These are phyloP conservation scores for Madurella mycetomatis DNA, from an alignment of 2,329 filamentous ascomycete genomes.

Conservation along the genomic window DNA sequence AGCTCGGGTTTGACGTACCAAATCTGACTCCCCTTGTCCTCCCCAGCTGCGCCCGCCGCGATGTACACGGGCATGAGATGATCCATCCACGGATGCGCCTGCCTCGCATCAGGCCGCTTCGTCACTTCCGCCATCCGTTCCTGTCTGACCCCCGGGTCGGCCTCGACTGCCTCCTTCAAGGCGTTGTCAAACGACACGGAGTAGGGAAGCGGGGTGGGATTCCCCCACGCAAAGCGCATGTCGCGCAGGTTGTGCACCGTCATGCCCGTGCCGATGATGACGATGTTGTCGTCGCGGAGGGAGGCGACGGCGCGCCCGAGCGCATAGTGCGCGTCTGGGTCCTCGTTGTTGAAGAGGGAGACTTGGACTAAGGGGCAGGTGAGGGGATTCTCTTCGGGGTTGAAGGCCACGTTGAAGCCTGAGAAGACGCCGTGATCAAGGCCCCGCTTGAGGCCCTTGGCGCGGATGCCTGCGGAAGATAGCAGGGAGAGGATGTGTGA, in stretches of 20 bases:
- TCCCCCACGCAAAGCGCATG: slow-evolving; percentile 41
- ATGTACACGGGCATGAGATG: slow-evolving; percentile 48
- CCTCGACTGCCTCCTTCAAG: slow-evolving; percentile 59
- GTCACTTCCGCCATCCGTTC: slow-evolving; percentile 37
- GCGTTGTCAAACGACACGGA: slow-evolving; percentile 62
- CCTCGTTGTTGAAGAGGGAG: slow-evolving; percentile 61
- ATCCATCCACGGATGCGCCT: slow-evolving; percentile 47
- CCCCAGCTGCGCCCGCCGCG: slow-evolving; percentile 42
- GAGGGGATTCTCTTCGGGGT: slow-evolving; percentile 57
- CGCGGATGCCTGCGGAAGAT: slow-evolving; percentile 53
- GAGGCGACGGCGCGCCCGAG: slow-evolving; percentile 62
- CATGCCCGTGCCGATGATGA: slow-evolving; percentile 70
- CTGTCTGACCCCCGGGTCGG: slow-evolving; percentile 34
- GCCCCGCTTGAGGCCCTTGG: slow-evolving; percentile 57
- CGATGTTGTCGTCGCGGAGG: slow-evolving; percentile 63
- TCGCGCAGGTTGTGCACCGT: slow-evolving; percentile 67
- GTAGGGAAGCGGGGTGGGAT: slow-evolving; percentile 50
- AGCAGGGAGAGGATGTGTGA: slow-evolving; percentile 54
- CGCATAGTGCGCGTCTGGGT: slow-evolving; percentile 61
- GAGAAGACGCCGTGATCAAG: slow-evolving; percentile 74
- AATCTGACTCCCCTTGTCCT: slow-evolving; percentile 38
- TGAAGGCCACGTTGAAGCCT: slow-evolving; percentile 60
- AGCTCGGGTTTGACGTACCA: no score
- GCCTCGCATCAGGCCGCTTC: slow-evolving; percentile 41
- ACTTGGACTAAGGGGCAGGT: slow-evolving; percentile 68